Evolutionary conservation across 192 early-diverging fungal species (phyloP), one percentile per base, ranked within the genome.

Genomic region (Coemansia sp.): DNA sequence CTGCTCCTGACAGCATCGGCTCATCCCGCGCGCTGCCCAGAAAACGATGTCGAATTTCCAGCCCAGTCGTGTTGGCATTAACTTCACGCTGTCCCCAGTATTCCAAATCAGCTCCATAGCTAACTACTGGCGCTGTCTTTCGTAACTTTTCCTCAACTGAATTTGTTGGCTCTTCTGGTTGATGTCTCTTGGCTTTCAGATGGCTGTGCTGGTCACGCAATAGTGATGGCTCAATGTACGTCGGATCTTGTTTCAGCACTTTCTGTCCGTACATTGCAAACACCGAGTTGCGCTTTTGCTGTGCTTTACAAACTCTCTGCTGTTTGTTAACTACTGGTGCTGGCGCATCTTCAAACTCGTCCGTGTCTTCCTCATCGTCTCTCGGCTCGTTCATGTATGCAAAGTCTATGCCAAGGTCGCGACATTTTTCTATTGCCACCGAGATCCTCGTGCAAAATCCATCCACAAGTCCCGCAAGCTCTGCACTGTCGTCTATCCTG

Each of bases 31-130:
- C 89, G 22, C 75, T 72, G 49, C 89, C 89, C 52, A 87, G 67
- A 57, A 89, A 89, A 22, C 87, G 70, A 63, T 91, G 89, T 0
- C 79, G 70, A 50, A 73, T 80, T 50, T 88, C 89, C 57, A 71
- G 23, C 10, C 77, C 69, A 58, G 81, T 70, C 57, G 49, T 85
- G 48, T 90, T 89, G 63, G 86, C 85, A 41, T 72, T 75, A 10
- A 91, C 79, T 24, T 75, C 67, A 7, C 75, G 71, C 59, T 85
- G 74, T 38, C 85, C 85, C 89, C 89, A 91, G 25, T 89, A 85
- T 12, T 84, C 78, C 53, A 91, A 64, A 62, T 91, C 89, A 0
- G 86, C 78, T 8, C 85, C 89, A 74, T 85, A 91, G 19, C 77
- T 78, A 1, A 91, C 75, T 2, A 91, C 79, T 0, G 89, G 89